These are phyloP conservation scores for Suillus plorans DNA, from an alignment of 768 basidiomycete species.

Conservation along the genomic window DNA sequence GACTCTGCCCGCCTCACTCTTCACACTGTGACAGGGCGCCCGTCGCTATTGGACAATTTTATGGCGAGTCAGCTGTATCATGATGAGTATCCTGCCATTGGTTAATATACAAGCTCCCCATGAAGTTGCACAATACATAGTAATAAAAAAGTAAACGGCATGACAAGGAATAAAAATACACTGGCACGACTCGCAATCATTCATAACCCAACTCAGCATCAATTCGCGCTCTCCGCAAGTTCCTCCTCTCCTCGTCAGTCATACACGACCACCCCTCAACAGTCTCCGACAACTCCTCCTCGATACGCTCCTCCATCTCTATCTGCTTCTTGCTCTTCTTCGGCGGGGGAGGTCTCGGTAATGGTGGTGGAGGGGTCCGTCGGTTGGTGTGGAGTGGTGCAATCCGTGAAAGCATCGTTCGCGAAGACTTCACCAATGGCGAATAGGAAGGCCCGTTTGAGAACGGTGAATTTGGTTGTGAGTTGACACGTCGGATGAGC, in stretches of 20 bases:
- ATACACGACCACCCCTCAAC: slow-evolving; percentile 61
- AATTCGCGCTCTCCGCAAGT: slow-evolving; percentile 58
- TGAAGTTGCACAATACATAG: neutral
- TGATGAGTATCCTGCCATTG: too few species aligned
- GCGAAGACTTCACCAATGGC: slow-evolving; percentile 65
- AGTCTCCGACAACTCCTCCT: slow-evolving; percentile 69
- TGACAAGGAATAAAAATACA: neutral
- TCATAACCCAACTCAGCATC: slow-evolving; percentile 54
- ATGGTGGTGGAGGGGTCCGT: slow-evolving; percentile 61
- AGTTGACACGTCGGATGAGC: slow-evolving; percentile 61
- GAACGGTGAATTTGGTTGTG: slow-evolving; percentile 57
- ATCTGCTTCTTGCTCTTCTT: slow-evolving; percentile 83
- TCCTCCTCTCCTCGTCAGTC: slow-evolving; percentile 39
- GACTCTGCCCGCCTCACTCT: too few species aligned
- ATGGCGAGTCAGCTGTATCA: too few species aligned
- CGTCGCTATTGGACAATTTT: too few species aligned
- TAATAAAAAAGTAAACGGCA: neutral
- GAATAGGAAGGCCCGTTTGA: slow-evolving; percentile 45
- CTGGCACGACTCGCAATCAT: too few species aligned
- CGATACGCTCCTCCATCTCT: slow-evolving; percentile 32
- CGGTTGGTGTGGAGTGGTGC: slow-evolving; percentile 74
- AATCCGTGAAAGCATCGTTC: slow-evolving; percentile 60
- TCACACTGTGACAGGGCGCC: too few species aligned
- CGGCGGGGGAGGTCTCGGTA: slow-evolving; percentile 65
- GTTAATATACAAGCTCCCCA: neutral